phyloP scores from a whole-genome alignment of 2,329 filamentous ascomycete species.

The Phaeomoniella chlamydospora region DNA sequence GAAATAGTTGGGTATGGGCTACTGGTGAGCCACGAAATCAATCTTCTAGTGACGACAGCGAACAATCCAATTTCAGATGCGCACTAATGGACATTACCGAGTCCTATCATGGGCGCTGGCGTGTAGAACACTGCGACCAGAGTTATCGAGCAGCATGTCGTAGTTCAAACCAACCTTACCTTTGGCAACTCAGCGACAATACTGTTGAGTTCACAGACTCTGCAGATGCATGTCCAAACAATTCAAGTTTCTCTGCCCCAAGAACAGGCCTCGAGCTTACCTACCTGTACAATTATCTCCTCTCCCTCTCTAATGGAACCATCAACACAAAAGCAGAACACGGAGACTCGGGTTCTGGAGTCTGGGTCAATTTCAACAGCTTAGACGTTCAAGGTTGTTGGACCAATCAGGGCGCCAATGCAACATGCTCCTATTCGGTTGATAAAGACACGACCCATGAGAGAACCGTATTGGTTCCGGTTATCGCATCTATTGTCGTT shows the following conservation, averaged over 20 bases:
- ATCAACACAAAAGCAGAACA: conserved; percentile 8
- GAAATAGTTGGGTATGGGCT: conserved; percentile 47
- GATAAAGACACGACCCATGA: conserved; percentile 26
- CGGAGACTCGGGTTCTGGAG: conserved; percentile 16
- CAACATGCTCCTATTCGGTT: conserved; percentile 42
- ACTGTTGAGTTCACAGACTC: conserved; percentile 28
- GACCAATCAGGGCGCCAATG: conserved; percentile 40
- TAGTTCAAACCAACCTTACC: conserved; percentile 35
- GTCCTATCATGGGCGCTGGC: conserved; percentile 37
- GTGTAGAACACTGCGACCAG: conserved; percentile 38
- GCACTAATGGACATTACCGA: conserved; percentile 34
- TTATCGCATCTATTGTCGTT: conserved; percentile 48
- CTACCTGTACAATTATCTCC: conserved; percentile 34
- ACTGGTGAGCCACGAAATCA: conserved; percentile 38
- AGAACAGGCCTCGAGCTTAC: conserved; percentile 49
- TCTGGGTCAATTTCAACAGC: conserved; percentile 50
- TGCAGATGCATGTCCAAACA: conserved; percentile 30
- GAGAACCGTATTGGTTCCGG: conserved; percentile 42
- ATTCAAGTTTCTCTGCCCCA: conserved; percentile 40
- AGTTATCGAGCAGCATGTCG: conserved; percentile 43
- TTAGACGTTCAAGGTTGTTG: conserved; percentile 43
- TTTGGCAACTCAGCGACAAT: conserved; percentile 37
- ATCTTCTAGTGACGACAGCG: conserved; percentile 14
- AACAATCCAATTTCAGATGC: conserved; percentile 33
- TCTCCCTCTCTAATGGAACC: conserved; percentile 15